Evolutionary conservation across 345 rosid species (phyloP), one percentile per base, ranked within the genome.

Genomic region (Gossypium raimondii): DNA sequence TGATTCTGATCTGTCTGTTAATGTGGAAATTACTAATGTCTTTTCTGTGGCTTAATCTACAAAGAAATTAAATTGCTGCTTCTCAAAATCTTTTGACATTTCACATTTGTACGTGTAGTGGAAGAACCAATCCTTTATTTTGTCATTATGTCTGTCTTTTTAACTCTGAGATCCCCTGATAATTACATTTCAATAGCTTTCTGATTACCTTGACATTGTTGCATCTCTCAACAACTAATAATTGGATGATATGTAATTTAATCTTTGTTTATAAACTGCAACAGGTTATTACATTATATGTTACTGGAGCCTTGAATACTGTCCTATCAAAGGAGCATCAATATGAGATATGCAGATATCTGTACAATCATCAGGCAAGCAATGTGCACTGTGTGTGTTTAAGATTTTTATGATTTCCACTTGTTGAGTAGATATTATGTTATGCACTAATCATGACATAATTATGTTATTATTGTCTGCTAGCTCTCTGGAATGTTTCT

Each of bases 281-380:
- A 74, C 88, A 93, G 99, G 90, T 93, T 25, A 88, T 95, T 68
- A 70, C 91, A 41, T 87, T 93, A 75, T 89, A 89, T 59, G 76
- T 93, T 64, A 89, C 97, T 73, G 99, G 99, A 52, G 93, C 97
- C 1, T 72, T 93, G 77, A 89, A 94, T 81, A 89, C 92, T 1
- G 87, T 94, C 41, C 76, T 94, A 60, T 88, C 97, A 0, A 86
- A 85, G 73, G 87, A 91, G 63, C 98, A 92, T 81, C 86, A 82
- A 78, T 73, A 62, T 38, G 97, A 94, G 85, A 94, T 94, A 81
- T 57, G 89, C 62, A 97, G 98, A 38, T 92, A 94, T 84, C 89
- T 94, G 61, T 91, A 83, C 80, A 93, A 91, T 78, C 97, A 92
- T 67, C 99, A 94, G 93, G 98, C 80, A 77, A 70, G 88, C 25